Evolutionary conservation across 148 eudicot species (phyloP).

Genomic region (Bassia scoparia): DNA sequence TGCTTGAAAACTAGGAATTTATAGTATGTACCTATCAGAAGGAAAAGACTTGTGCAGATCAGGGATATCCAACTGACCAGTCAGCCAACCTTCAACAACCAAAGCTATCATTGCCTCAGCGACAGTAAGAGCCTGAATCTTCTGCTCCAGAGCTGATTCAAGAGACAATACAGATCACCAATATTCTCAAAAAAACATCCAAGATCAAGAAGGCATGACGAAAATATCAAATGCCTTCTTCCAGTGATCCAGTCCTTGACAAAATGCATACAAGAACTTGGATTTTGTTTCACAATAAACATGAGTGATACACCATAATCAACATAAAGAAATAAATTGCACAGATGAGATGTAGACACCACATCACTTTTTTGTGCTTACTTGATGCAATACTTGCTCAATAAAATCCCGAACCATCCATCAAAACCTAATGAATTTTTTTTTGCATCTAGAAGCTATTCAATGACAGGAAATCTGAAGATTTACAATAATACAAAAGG

Average conservation of each 20-base stretch:
- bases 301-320: neutral
- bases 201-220: neutral
- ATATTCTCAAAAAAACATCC: neutral
- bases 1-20: neutral
- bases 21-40: constrained; percentile 51
- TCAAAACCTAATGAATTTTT: neutral
- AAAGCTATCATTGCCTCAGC: constrained; percentile 63
- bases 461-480: too few species aligned
- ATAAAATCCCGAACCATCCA: neutral
- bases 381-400: neutral
- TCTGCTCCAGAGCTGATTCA: constrained; percentile 70
- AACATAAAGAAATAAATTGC: neutral
- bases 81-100: constrained; percentile 77
- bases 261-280: neutral
- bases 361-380: neutral
- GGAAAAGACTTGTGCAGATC: constrained; percentile 43
- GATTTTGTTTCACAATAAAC: neutral
- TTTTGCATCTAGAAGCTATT: neutral
- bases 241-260: neutral
- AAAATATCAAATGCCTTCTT: neutral
- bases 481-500: neutral
- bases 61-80: constrained; percentile 44
- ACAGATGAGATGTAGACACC: neutral
- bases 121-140: constrained; percentile 71
- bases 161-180: neutral